phyloP scores from a whole-genome alignment of 2,329 filamentous ascomycete genomes.

The Beauveria australis region DNA sequence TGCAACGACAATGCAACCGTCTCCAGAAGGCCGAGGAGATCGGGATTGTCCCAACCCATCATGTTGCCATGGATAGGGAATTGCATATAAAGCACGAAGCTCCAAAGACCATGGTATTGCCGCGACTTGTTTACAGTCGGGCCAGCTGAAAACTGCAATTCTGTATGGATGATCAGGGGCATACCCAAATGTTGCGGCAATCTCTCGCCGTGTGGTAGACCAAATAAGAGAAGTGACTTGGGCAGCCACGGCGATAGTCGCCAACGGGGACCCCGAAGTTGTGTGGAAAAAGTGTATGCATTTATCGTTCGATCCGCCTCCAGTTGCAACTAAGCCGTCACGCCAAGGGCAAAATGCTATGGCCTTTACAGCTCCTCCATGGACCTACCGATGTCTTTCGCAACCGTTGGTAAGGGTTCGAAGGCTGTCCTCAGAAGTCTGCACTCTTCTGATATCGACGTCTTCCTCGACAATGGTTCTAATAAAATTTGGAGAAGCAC shows the following conservation, averaged over 20 bases:
- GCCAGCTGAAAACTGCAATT: slow-evolving; percentile 92
- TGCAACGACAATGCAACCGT: slow-evolving; percentile 74
- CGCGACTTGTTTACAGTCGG: slow-evolving; percentile 76
- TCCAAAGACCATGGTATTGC: slow-evolving; percentile 77
- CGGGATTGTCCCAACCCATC: slow-evolving; percentile 19
- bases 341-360: slow-evolving; percentile 97
- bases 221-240: slow-evolving; percentile 92
- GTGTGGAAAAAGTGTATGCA: slow-evolving; percentile 96
- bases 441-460: slow-evolving; percentile 21
- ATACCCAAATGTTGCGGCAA: slow-evolving; percentile 90
- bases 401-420: slow-evolving; percentile 44
- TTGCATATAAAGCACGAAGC: slow-evolving; percentile 76
- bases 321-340: slow-evolving; percentile 75
- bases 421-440: slow-evolving; percentile 26
- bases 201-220: slow-evolving; percentile 78
- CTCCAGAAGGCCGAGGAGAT: slow-evolving; percentile 21
- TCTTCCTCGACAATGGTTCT: slow-evolving; percentile 2
- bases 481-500: slow-evolving; percentile 1
- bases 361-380: slow-evolving; percentile 88
- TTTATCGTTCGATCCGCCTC: slow-evolving; percentile 88
- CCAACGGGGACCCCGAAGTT: slow-evolving; percentile 70
- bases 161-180: slow-evolving; percentile 81
- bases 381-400: slow-evolving; percentile 65
- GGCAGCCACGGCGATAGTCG: slow-evolving; percentile 84
- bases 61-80: slow-evolving; percentile 61